Conservation (phyloP, 2,329 filamentous ascomycete species). For the Neofusicoccum ribis region DNA sequence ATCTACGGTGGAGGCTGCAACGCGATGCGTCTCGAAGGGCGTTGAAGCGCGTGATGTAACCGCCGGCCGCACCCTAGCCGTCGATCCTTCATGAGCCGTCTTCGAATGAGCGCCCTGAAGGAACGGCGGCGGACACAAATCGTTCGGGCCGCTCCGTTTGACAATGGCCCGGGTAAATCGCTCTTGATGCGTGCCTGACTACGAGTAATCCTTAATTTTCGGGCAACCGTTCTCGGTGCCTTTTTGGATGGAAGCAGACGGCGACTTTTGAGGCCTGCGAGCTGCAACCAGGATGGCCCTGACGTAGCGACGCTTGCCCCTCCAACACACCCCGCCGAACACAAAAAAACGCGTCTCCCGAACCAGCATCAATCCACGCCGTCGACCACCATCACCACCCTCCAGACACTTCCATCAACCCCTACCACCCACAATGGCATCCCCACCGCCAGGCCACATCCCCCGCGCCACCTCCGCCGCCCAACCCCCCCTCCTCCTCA, state of each 20-base stretch:
- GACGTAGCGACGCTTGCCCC: not conserved
- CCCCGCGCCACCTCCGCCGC: not conserved
- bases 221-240: too few species aligned
- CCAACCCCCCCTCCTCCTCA: constrained; percentile 12
- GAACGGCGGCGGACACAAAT: not conserved
- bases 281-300: not conserved
- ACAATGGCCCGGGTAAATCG: not conserved
- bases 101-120: not conserved
- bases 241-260: too few species aligned
- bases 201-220: too few species aligned
- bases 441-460: not conserved
- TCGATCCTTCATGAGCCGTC: constrained; percentile 3
- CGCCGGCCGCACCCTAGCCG: constrained; percentile 3
- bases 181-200: not conserved
- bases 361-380: too few species aligned
- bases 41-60: constrained; percentile 9
- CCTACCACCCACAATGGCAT: not conserved
- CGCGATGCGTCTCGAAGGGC: constrained; percentile 1
- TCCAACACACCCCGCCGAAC: not conserved
- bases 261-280: too few species aligned
- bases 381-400: too few species aligned
- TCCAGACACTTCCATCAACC: not conserved
- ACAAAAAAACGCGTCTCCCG: not conserved
- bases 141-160: not conserved
- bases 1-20: not conserved